Percentiles rank a stretch among this genome's conserved stretches.
Evolutionary conservation across 1,139 yeast genomes (phyloP).

Genomic region (Geotrichum australiense): DNA sequence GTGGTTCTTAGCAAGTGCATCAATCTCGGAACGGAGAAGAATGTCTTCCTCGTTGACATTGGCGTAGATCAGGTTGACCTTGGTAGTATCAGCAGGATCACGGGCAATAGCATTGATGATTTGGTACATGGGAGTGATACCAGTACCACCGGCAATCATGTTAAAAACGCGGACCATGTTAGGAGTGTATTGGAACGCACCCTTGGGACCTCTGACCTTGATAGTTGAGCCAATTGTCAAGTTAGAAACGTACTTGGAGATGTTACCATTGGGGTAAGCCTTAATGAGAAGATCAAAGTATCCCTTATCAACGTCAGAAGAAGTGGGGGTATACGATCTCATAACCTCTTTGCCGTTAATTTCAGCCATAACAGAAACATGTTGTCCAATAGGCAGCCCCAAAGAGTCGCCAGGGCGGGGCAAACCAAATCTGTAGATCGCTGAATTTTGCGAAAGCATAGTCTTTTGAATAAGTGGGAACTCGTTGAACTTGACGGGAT

Average conservation of each 20-base stretch:
- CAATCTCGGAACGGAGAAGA: constrained; percentile 71
- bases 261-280: constrained; percentile 79
- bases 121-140: constrained; percentile 89
- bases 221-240: constrained; percentile 60
- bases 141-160: constrained; percentile 94
- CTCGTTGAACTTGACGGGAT: constrained; percentile 57
- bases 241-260: constrained; percentile 65
- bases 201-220: constrained; percentile 83
- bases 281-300: constrained; percentile 81
- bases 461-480: constrained; percentile 77
- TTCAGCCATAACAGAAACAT: constrained; percentile 50
- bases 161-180: constrained; percentile 66
- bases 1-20: constrained; percentile 53
- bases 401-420: constrained; percentile 64
- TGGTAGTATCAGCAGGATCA: constrained; percentile 70
- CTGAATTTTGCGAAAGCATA: constrained; percentile 68
- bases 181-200: constrained; percentile 73
- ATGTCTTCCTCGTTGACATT: constrained; percentile 74
- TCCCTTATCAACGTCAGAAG: constrained; percentile 71
- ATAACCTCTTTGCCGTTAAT: constrained; percentile 73
- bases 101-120: constrained; percentile 69
- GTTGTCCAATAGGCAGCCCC: constrained; percentile 92
- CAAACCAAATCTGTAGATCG: constrained; percentile 72
- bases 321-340: constrained; percentile 87
- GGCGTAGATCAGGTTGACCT: constrained; percentile 68